Base-by-base conservation (phyloP, 257 asterid species). In the Ehretia macrophylla region DNA sequence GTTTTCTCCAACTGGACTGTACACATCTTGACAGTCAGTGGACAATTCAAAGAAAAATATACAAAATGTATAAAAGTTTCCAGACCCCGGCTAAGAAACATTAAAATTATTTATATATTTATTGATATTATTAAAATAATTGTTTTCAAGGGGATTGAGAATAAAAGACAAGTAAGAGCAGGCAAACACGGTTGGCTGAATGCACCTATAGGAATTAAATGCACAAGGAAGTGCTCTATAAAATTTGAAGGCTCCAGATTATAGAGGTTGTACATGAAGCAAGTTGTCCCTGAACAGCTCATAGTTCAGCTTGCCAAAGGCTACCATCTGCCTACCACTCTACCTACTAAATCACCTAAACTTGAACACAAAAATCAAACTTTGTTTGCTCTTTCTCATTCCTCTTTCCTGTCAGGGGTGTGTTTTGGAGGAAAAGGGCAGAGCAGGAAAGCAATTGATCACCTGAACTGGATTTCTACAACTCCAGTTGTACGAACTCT, bases 391-490 rank as follows among this genome's bases (percentile, higher is more conserved):
- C 35, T 27, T 27, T 55, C 6, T 6, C 11, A 18, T 52, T 59
- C 17, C 17, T 47, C 9, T 46, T 12, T 42, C 23, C 20, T 37
- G 10, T n/a, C n/a, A 17, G 18, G 32, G 17, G 18, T 12, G 11
- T 37, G 12, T 44, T 19, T 18, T 39, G 4, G 47, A 17, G 32
- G 52, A 16, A 50, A 45, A 14, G 11, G 14, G 17, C 14, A 51
- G 59, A 60, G 50, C 61, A 59, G 57, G 63, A 53, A 44, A 75
- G 72, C 13, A 56, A 65, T 72, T 11, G 65, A 65, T 79, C 73
- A 93, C 99, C 99, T 93, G 95, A 93, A 93, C 66, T 93, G 99
- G 72, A 93, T 93, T 74, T 93, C 97, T 48, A 93, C 99, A 60
- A 89, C 96, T 55, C 99, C 99, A 20, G 94, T 89, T 58, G 99